Evolutionary conservation across 2,329 filamentous ascomycete genomes (phyloP).

Genomic region (Hypoxylon sp.): DNA sequence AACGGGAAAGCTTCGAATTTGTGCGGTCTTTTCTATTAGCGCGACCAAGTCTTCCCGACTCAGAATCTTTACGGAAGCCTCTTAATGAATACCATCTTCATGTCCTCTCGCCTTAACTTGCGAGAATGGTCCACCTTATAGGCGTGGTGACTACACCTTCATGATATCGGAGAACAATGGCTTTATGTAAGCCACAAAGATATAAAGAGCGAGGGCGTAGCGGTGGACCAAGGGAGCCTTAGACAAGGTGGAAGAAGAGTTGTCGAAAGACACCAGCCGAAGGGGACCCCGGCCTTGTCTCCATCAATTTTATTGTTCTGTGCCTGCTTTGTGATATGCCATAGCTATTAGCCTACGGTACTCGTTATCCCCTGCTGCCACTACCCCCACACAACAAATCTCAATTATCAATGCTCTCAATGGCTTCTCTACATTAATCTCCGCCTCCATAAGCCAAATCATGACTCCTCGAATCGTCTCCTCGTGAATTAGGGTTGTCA

Average conservation of each 20-base stretch:
- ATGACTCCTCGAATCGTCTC: slow-evolving; percentile 45
- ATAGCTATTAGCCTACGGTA: slow-evolving; percentile 23
- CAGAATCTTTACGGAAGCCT: too few species aligned
- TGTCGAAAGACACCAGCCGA: slow-evolving; percentile 2
- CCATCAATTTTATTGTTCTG: slow-evolving; percentile 37
- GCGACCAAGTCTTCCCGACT: neutral
- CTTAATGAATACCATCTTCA: neutral
- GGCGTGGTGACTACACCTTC: neutral
- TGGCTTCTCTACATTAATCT: slow-evolving; percentile 33
- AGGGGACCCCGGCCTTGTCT: slow-evolving; percentile 11
- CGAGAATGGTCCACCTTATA: neutral
- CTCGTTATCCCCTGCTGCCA: slow-evolving; percentile 10
- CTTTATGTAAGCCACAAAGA: slow-evolving; percentile 6
- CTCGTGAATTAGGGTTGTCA: slow-evolving; percentile 46
- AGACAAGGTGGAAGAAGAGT: neutral
- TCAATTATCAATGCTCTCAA: slow-evolving; percentile 29
- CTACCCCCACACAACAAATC: slow-evolving; percentile 13
- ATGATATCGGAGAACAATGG: slow-evolving; percentile 4
- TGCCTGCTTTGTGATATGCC: slow-evolving; percentile 31
- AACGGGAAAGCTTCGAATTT: neutral
- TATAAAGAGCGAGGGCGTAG: neutral
- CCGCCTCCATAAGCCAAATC: slow-evolving; percentile 38
- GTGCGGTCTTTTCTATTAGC: slow-evolving; percentile 5
- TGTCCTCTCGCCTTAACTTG: neutral
- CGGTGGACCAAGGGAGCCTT: neutral